A percentile compares a stretch with the other conserved stretches of the same genome.
Conservation (phyloP, 176 grass and related monocot species). For the Thinopyrum elongatum region DNA sequence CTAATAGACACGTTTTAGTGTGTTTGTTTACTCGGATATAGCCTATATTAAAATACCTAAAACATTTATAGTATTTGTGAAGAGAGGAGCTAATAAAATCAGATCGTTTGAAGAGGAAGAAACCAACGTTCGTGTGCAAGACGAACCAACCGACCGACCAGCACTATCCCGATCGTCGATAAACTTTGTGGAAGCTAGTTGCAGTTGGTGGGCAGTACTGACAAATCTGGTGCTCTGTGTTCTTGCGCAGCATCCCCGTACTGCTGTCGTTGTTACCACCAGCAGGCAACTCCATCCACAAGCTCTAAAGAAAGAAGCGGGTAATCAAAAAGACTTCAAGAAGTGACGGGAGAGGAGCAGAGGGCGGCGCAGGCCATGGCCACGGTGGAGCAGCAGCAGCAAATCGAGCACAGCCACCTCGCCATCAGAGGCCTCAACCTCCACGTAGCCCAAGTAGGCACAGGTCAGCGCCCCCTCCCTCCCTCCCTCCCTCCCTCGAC, state of each 20-base stretch:
- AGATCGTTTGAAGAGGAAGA: too few relatives aligned
- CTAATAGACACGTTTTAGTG: too few relatives aligned
- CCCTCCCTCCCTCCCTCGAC: neutral
- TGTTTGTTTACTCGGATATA: too few relatives aligned
- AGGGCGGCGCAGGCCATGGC: neutral
- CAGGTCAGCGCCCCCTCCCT: neutral
- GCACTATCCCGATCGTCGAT: neutral
- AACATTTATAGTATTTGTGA: too few relatives aligned
- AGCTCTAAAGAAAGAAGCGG: neutral
- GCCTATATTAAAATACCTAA: too few relatives aligned
- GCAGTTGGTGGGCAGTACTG: neutral
- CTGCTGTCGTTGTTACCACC: too few relatives aligned
- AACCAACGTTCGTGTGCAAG: constrained; percentile 27
- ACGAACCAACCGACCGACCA: too few relatives aligned
- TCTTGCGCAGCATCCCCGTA: neutral
- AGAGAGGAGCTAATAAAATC: too few relatives aligned
- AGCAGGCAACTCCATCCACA: too few relatives aligned
- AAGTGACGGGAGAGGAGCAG: neutral
- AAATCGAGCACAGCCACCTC: constrained; percentile 26
- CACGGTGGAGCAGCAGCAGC: constrained; percentile 27
- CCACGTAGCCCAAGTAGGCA: constrained; percentile 43
- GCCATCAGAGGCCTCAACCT: constrained; percentile 42
- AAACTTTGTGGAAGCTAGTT: neutral
- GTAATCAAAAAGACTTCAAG: neutral
- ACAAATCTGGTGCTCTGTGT: neutral